Conservation (phyloP, 768 basidiomycete genomes). For the Tylopilus balloui region DNA sequence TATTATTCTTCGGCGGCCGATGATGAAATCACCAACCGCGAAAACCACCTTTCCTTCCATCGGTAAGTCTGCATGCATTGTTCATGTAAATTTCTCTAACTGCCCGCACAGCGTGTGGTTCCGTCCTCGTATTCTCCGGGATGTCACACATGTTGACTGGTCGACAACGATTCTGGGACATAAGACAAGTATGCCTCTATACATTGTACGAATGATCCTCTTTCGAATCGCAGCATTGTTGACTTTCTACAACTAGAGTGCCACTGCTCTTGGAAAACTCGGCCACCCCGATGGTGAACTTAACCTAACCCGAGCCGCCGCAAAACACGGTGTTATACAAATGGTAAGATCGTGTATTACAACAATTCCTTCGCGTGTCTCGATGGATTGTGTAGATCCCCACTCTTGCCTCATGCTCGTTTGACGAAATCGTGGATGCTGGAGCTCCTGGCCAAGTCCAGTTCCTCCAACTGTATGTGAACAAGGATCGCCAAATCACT, state of each 20-base stretch:
- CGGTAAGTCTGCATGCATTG: conserved; percentile 40
- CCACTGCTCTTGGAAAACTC: conserved; percentile 88
- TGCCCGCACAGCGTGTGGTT: conserved; percentile 70
- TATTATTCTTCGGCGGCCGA: conserved; percentile 97
- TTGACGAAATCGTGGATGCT: conserved; percentile 92
- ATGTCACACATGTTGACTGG: conserved; percentile 85
- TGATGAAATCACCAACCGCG: conserved; percentile 86
- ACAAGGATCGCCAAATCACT: conserved; percentile 82
- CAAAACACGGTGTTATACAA: conserved; percentile 69
- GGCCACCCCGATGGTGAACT: conserved; percentile 96
- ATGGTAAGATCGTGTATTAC: conserved; percentile 42
- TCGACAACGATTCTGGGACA: conserved; percentile 79
- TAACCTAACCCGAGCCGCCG: conserved; percentile 84
- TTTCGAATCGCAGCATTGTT: not conserved
- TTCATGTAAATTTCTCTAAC: not conserved
- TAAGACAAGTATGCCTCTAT: conserved; percentile 69
- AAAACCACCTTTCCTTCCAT: conserved; percentile 90
- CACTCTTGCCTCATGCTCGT: conserved; percentile 91
- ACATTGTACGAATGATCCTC: conserved; percentile 50
- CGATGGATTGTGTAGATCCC: conserved; percentile 60
- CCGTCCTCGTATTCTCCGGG: conserved; percentile 77
- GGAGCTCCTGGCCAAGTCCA: conserved; percentile 75
- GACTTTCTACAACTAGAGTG: conserved; percentile 41
- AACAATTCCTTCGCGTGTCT: not conserved
- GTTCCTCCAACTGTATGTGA: conserved; percentile 89